Base-by-base conservation (phyloP, 2,329 filamentous ascomycete genomes). In the Aspergillus eucalypticola region DNA sequence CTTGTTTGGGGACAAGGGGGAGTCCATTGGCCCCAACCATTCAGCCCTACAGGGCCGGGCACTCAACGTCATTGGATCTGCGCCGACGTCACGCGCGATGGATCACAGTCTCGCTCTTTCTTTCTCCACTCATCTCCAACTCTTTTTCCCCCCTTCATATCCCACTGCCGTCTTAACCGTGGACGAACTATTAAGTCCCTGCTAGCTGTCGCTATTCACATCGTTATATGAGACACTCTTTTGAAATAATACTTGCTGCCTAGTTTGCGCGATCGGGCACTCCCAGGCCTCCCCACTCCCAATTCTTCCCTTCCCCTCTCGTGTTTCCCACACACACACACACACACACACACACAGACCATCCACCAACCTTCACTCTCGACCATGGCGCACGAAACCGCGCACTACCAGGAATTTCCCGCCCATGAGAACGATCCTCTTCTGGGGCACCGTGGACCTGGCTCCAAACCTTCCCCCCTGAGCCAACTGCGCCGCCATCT, bases 401-500 rank as follows among this genome's bases (percentile, higher is more conserved):
- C 42, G 21, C 53, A 27, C 23, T 55, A 55, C 39, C 53, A 39
- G 4, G 15, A 41, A 48, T 57, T 60, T 46, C 46, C 58, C 11
- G 32, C 58, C 2, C 58, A 56, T 21, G 59, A 58, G 25, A 38
- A 38, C 15, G 55, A 53, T 17, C 29, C 55, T 13, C 49, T 60
- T 4, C 59, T 60, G 10, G 52, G 52, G 2, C 32, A 25, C 13
- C 32, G 32, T 5, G 17, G 17, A 10, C 29, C 63, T 39, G 61
- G 63, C 38, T n/a, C 44, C 7, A 57, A 61, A 60, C 46, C 32
- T 25, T 56, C 44, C 7, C 42, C 11, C 23, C 35, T 61, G 21
- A n/a, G 19, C 10, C 56, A 17, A 8, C 29, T 64, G 7, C 15
- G 19, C 8, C 19, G 21, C 11, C 56, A 69, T 42, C 60, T 70